phyloP scores from a whole-genome alignment of 257 asterid genomes.

The Apocynum venetum region DNA sequence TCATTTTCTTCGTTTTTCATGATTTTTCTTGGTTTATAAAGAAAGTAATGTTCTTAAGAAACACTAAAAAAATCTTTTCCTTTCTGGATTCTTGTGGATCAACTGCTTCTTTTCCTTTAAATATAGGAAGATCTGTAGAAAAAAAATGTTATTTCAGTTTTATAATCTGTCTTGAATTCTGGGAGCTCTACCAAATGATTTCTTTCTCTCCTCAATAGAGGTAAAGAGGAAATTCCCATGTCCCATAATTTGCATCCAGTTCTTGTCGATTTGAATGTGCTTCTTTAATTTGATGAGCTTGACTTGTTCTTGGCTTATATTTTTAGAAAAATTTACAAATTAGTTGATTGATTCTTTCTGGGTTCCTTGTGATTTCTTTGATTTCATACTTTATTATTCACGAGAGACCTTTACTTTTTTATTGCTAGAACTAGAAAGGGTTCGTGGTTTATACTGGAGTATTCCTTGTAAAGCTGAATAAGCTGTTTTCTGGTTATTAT shows the following conservation, averaged over 20 bases:
- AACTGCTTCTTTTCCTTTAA: neutral
- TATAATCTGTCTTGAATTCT: conserved; percentile 21
- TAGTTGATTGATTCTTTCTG: neutral
- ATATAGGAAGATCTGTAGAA: neutral
- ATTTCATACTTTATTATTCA: neutral
- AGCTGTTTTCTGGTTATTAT: neutral
- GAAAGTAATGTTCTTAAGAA: conserved; percentile 30
- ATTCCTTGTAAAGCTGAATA: neutral
- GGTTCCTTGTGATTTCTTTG: neutral
- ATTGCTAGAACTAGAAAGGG: neutral
- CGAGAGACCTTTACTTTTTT: neutral
- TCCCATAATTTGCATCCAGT: neutral
- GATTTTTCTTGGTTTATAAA: conserved; percentile 28
- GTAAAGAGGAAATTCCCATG: conserved; percentile 10
- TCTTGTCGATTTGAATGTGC: neutral
- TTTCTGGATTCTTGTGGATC: conserved; percentile 21
- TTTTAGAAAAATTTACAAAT: neutral
- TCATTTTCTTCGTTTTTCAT: conserved; percentile 2
- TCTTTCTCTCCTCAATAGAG: conserved; percentile 24
- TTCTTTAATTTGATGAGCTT: neutral
- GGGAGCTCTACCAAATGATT: conserved; percentile 31
- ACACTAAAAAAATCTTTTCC: conserved; percentile 14
- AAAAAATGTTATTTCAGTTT: neutral
- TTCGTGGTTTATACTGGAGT: neutral
- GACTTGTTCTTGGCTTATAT: neutral